Conservation (phyloP, 2,329 filamentous ascomycete genomes). For the Uncinocarpus reesii region DNA sequence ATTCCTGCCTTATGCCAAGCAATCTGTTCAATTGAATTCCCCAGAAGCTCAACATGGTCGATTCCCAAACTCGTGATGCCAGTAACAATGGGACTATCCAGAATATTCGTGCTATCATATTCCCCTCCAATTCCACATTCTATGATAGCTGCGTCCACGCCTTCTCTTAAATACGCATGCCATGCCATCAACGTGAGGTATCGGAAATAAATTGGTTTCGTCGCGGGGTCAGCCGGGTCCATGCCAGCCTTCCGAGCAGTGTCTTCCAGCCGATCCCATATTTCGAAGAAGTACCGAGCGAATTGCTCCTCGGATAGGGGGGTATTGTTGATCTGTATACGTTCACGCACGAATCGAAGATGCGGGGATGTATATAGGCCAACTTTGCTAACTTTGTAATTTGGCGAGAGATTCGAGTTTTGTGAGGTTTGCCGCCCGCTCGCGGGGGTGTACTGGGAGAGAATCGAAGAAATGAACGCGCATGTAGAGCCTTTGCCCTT, state of each 20-base stretch:
- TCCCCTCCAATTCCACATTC: constrained; percentile 94
- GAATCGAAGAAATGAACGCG: constrained; percentile 69
- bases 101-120: constrained; percentile 82
- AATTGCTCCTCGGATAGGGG: constrained; percentile 61
- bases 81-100: constrained; percentile 58
- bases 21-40: constrained; percentile 67
- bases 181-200: constrained; percentile 83
- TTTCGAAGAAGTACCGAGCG: constrained; percentile 67
- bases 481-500: constrained; percentile 90
- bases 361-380: constrained; percentile 83
- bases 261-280: constrained; percentile 61
- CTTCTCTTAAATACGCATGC: constrained; percentile 67
- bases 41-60: constrained; percentile 73
- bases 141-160: constrained; percentile 67
- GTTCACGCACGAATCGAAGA: constrained; percentile 69
- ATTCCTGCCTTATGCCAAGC: constrained; percentile 90
- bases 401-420: constrained; percentile 21
- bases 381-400: constrained; percentile 43
- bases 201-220: constrained; percentile 85
- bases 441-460: constrained; percentile 51
- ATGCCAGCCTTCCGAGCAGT: constrained; percentile 44
- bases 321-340: constrained; percentile 67
- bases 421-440: constrained; percentile 22
- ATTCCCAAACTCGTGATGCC: constrained; percentile 74
- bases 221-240: constrained; percentile 42